Conservation (phyloP, 345 rosid species). For the Gossypium bickii region DNA sequence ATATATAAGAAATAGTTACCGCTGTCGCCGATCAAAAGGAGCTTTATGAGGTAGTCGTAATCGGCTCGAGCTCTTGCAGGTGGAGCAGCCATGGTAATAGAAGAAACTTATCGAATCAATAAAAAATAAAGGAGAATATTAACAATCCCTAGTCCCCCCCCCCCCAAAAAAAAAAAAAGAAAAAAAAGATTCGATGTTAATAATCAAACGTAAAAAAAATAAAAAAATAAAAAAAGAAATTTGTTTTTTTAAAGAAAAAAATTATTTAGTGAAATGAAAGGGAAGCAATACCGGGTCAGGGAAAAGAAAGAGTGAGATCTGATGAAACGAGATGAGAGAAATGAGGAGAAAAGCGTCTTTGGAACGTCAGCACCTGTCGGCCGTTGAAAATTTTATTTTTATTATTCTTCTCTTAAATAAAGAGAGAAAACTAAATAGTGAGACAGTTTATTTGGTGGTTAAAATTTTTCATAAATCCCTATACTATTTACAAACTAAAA, state of each 20-base stretch:
- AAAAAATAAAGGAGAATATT: background rate
- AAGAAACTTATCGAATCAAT: conserved; percentile 1
- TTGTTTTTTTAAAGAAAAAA: background rate
- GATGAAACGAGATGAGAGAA: conserved; percentile 21
- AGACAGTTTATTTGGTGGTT: too few species aligned
- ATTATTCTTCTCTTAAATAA: background rate
- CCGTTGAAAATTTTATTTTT: conserved; percentile 26
- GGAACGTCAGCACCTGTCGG: conserved; percentile 40
- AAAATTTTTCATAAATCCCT: too few species aligned
- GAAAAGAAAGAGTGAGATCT: conserved; percentile 28
- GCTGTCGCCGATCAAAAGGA: conserved; percentile 71
- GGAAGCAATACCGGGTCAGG: conserved; percentile 34
- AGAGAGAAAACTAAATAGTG: too few species aligned
- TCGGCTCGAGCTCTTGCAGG: conserved; percentile 79
- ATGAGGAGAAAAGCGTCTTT: conserved; percentile 25
- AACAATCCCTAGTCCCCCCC: conserved; percentile 6
- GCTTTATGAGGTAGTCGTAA: conserved; percentile 72
- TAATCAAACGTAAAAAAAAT: background rate
- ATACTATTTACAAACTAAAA: too few species aligned
- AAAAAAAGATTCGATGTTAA: conserved; percentile 1
- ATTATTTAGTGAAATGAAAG: background rate
- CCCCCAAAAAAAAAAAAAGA: too few species aligned
- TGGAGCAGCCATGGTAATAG: conserved; percentile 56
- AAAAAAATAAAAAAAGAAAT: background rate
- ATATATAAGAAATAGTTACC: conserved; percentile 32